phyloP scores from a whole-genome alignment of 2,329 filamentous ascomycete species.

The Sarocladium strictum region DNA sequence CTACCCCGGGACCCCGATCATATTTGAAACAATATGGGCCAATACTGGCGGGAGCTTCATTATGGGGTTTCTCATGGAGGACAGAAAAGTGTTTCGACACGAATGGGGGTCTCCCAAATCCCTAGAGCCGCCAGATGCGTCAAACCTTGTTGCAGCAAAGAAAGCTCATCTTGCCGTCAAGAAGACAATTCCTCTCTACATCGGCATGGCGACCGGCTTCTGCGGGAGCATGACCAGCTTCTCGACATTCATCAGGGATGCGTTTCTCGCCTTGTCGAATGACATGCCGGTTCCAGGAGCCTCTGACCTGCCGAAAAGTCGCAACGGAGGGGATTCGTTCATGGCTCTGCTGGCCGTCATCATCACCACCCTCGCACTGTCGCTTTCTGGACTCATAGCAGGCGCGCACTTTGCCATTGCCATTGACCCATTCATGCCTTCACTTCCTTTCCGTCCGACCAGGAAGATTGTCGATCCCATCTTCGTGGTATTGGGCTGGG shows the following conservation, averaged over 20 bases:
- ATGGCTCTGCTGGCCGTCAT: slow-evolving; percentile 72
- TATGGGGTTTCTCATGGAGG: slow-evolving; percentile 82
- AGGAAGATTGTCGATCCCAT: slow-evolving; percentile 59
- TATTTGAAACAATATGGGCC: slow-evolving; percentile 75
- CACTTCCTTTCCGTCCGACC: slow-evolving; percentile 49
- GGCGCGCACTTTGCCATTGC: slow-evolving; percentile 71
- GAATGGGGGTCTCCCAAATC: no score
- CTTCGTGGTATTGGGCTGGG: slow-evolving; percentile 59
- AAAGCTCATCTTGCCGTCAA: slow-evolving; percentile 61
- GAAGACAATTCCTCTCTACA: slow-evolving; percentile 83
- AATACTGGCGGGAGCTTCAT: slow-evolving; percentile 77
- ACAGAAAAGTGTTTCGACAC: slow-evolving; percentile 65
- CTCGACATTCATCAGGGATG: slow-evolving; percentile 76
- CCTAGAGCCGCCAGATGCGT: slow-evolving; percentile 27
- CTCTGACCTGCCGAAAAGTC: slow-evolving; percentile 29
- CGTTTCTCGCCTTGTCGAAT: slow-evolving; percentile 75
- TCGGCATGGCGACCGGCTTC: slow-evolving; percentile 80
- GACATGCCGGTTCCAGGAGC: slow-evolving; percentile 43
- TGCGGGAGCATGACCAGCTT: slow-evolving; percentile 90
- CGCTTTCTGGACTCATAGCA: slow-evolving; percentile 60
- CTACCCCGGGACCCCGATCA: slow-evolving; percentile 71
- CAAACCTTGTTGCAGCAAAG: slow-evolving; percentile 20
- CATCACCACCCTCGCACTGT: slow-evolving; percentile 66
- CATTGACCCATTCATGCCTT: slow-evolving; percentile 52
- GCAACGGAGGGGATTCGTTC: slow-evolving; percentile 74